These are phyloP conservation scores for Xylaria sp. DNA, from an alignment of 2,329 filamentous ascomycete species.

Conservation along the genomic window DNA sequence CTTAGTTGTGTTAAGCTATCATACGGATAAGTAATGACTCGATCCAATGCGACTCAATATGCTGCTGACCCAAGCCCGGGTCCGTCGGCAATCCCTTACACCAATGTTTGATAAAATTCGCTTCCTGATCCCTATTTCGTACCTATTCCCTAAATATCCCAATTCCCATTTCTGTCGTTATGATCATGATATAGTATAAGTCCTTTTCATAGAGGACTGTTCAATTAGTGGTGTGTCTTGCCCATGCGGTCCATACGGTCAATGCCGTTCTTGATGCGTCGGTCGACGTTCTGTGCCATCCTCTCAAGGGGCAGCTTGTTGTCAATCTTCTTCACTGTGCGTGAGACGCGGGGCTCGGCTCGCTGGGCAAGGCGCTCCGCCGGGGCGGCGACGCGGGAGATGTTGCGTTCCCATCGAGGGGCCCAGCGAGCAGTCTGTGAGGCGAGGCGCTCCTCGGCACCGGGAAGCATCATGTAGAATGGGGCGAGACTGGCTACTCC, in stretches of 20 bases:
- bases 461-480: slow-evolving; percentile 67
- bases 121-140: not conserved
- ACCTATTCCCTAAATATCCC: slow-evolving; percentile 6
- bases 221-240: slow-evolving; percentile 24
- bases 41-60: slow-evolving; percentile 34
- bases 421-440: slow-evolving; percentile 68
- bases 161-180: slow-evolving; percentile 8
- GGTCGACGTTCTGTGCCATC: slow-evolving; percentile 61
- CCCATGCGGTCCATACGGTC: slow-evolving; percentile 51
- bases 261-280: slow-evolving; percentile 60
- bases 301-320: slow-evolving; percentile 61
- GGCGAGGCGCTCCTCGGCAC: slow-evolving; percentile 65
- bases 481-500: slow-evolving; percentile 66
- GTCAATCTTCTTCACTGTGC: slow-evolving; percentile 59
- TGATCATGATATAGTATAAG: slow-evolving; percentile 13
- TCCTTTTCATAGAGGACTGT: not conserved
- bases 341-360: slow-evolving; percentile 60
- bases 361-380: slow-evolving; percentile 60
- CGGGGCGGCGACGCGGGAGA: slow-evolving; percentile 63
- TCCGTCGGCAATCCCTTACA: not conserved
- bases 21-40: slow-evolving; percentile 33
- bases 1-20: slow-evolving; percentile 39
- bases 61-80: slow-evolving; percentile 21
- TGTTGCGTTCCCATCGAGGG: slow-evolving; percentile 68
- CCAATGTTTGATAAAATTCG: slow-evolving; percentile 12